Evolutionary conservation across 371 early-diverging fungal genomes (phyloP).

Genomic region (Circinella minor): DNA sequence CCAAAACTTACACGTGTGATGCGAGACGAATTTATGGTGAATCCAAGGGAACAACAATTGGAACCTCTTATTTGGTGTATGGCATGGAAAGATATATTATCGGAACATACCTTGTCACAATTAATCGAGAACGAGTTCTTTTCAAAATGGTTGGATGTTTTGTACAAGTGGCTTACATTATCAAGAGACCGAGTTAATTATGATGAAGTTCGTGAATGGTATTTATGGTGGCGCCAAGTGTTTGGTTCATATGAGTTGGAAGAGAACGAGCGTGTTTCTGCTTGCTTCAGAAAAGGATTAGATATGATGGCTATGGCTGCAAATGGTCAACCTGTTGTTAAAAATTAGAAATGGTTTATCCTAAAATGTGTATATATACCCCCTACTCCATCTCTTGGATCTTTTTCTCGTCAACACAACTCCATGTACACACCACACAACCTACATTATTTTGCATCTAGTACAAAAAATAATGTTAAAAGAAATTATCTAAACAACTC

Average conservation of each 20-base stretch:
- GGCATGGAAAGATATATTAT: slow-evolving; percentile 67
- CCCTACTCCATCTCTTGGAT: not conserved
- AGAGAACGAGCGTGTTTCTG: slow-evolving; percentile 46
- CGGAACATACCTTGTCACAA: slow-evolving; percentile 56
- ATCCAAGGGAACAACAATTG: slow-evolving; percentile 74
- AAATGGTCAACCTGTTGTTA: slow-evolving; percentile 15
- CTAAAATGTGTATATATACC: slow-evolving; percentile 4
- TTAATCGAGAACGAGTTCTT: slow-evolving; percentile 83
- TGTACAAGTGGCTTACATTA: slow-evolving; percentile 70
- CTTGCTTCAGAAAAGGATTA: slow-evolving; percentile 67
- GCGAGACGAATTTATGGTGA: slow-evolving; percentile 69
- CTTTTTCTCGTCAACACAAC: not conserved
- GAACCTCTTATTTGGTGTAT: slow-evolving; percentile 66
- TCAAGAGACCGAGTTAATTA: slow-evolving; percentile 52
- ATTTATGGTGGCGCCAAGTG: slow-evolving; percentile 72
- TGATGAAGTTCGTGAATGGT: slow-evolving; percentile 73
- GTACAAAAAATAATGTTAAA: no score
- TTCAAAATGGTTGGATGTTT: slow-evolving; percentile 69
- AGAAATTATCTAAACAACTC: no score
- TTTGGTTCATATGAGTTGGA: slow-evolving; percentile 56
- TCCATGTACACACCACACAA: no score
- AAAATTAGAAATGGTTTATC: not conserved
- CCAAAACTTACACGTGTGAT: slow-evolving; percentile 72
- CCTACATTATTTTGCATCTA: no score
- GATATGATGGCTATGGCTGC: slow-evolving; percentile 71